Percentiles rank a stretch among this genome's conserved stretches.
phyloP scores from a whole-genome alignment of 2,329 filamentous ascomycete species.

The Aspergillus neoniger region DNA sequence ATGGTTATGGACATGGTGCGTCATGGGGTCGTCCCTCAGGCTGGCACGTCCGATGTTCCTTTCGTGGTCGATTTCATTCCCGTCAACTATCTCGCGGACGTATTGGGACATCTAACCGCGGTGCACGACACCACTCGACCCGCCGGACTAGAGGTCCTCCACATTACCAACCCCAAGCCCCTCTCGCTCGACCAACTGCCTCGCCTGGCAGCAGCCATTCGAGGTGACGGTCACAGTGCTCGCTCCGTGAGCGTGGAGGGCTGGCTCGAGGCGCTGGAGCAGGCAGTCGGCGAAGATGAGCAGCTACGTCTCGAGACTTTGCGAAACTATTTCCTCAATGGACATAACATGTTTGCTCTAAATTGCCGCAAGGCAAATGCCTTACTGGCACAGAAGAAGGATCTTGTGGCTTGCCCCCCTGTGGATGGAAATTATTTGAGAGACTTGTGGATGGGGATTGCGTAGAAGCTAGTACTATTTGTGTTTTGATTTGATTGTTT shows the following conservation, averaged over 20 bases:
- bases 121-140: not conserved
- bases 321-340: not conserved
- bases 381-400: not conserved
- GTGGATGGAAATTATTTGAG: constrained; percentile 1
- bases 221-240: not conserved
- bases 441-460: not conserved
- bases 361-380: not conserved
- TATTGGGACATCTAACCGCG: not conserved
- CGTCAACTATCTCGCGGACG: constrained; percentile 1
- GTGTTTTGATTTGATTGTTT: not conserved
- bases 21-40: not conserved
- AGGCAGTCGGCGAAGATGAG: not conserved
- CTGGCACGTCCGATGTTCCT: not conserved
- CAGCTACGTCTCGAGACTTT: not conserved
- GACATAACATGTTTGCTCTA: constrained; percentile 6
- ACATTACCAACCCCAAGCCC: not conserved
- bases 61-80: constrained; percentile 6
- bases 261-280: not conserved
- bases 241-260: not conserved
- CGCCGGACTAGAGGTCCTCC: not conserved
- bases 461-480: not conserved
- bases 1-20: constrained; percentile 3
- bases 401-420: not conserved
- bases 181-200: not conserved
- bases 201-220: not conserved